A percentile compares a stretch with the other conserved stretches of the same genome.
phyloP scores from a whole-genome alignment of 805 yeast genomes.

The Starmerella asiatica region DNA sequence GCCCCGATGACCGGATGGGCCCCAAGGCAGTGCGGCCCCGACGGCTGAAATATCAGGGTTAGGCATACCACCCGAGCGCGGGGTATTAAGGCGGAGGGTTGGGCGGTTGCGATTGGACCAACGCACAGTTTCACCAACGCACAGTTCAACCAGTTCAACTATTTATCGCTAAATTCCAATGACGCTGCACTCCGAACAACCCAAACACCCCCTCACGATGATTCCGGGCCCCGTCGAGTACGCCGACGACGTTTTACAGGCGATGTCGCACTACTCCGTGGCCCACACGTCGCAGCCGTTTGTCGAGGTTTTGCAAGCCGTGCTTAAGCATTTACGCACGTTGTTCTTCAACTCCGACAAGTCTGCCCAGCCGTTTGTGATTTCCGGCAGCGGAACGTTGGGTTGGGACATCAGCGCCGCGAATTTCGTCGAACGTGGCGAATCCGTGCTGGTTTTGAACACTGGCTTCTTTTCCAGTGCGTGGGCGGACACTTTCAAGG shows the following conservation, averaged over 20 bases:
- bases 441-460: slow-evolving; percentile 64
- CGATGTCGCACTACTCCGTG: slow-evolving; percentile 70
- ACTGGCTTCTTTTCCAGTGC: slow-evolving; percentile 83
- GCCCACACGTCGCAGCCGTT: slow-evolving; percentile 88
- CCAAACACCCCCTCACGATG: slow-evolving; percentile 34
- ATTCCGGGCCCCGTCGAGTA: slow-evolving; percentile 85
- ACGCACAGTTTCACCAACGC: no score
- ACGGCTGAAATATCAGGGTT: no score
- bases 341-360: slow-evolving; percentile 58
- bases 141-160: no score
- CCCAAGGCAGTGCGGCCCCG: no score
- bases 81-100: no score
- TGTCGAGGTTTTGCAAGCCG: slow-evolving; percentile 54
- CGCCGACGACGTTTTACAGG: slow-evolving; percentile 61
- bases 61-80: no score
- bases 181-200: slow-evolving; percentile 14
- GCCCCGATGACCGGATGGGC: no score
- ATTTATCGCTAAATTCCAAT: no score
- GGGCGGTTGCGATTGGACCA: no score
- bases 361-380: slow-evolving; percentile 63
- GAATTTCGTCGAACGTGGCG: slow-evolving; percentile 52
- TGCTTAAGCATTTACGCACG: slow-evolving; percentile 52
- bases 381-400: slow-evolving; percentile 84
- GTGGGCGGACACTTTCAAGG: slow-evolving; percentile 59
- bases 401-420: slow-evolving; percentile 90